phyloP scores from a whole-genome alignment of 495 filamentous ascomycete genomes.

The Physcia stellaris region DNA sequence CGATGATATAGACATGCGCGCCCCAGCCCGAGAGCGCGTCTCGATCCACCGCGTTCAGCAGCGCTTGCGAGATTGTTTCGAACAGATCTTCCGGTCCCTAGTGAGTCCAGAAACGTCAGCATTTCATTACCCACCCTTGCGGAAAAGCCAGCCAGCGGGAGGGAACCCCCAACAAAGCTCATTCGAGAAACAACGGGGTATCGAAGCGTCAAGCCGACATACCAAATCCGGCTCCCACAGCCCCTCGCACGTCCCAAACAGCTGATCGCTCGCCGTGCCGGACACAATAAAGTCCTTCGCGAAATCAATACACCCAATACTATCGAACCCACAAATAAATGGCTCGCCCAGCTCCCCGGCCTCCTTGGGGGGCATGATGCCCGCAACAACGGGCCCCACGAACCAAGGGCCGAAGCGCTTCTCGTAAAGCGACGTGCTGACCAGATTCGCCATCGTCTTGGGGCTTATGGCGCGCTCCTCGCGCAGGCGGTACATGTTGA shows the following conservation, averaged over 20 bases:
- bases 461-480: constrained; percentile 94
- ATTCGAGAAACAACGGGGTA: too few relatives aligned
- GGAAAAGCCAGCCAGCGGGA: too few relatives aligned
- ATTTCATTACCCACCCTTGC: too few relatives aligned
- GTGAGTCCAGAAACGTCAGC: constrained; percentile 16
- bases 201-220: too few relatives aligned
- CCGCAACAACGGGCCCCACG: constrained; percentile 85
- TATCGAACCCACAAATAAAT: constrained; percentile 98
- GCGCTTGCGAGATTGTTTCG: constrained; percentile 95
- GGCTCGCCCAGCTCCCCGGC: too few relatives aligned
- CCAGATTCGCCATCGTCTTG: constrained; percentile 88
- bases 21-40: constrained; percentile 97
- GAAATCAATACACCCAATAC: constrained; percentile 98
- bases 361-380: constrained; percentile 81
- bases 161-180: too few relatives aligned
- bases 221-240: constrained; percentile 96
- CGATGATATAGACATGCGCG: constrained; percentile 96
- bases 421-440: constrained; percentile 83
- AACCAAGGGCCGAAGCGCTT: constrained; percentile 92
- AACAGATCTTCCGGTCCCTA: constrained; percentile 88
- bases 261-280: constrained; percentile 89
- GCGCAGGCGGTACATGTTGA: constrained; percentile 98
- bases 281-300: constrained; percentile 98
- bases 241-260: constrained; percentile 97
- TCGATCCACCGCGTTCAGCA: constrained; percentile 89